A percentile compares a stretch with the other conserved stretches of the same genome.
Conservation (phyloP, 1,284 basidiomycete genomes). For the Golubevia pallescens region DNA sequence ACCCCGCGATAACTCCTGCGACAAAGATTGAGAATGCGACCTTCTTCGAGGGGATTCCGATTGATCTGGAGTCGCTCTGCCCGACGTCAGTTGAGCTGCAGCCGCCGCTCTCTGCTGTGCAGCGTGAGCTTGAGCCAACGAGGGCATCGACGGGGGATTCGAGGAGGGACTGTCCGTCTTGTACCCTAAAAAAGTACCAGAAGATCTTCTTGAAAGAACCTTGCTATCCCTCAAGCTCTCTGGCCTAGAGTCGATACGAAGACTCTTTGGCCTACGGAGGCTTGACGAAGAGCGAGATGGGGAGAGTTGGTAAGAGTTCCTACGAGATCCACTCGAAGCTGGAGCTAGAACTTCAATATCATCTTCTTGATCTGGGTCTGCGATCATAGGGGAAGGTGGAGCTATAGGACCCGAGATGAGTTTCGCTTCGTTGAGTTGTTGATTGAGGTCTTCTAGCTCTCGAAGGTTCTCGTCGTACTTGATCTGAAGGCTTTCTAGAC, state of each 20-base stretch:
- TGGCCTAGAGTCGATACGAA: constrained; percentile 10
- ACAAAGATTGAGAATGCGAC: constrained; percentile 38
- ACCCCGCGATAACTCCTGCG: constrained; percentile 27
- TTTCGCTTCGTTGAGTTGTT: constrained; percentile 42
- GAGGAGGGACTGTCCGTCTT: constrained; percentile 16
- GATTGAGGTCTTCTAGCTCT: constrained; percentile 41
- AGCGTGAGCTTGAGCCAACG: no score
- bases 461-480: constrained; percentile 45
- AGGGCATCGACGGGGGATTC: no score
- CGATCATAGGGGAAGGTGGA: neutral
- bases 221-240: constrained; percentile 23
- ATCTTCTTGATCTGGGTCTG: constrained; percentile 9
- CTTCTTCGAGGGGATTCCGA: no score
- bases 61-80: no score
- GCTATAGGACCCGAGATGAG: constrained; percentile 13
- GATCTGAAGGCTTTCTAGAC: constrained; percentile 31
- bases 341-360: constrained; percentile 41
- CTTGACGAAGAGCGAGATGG: neutral
- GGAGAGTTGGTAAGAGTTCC: neutral
- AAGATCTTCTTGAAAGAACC: constrained; percentile 33
- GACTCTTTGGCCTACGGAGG: neutral
- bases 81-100: no score
- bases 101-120: no score
- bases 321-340: neutral
- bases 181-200: constrained; percentile 55